Base-by-base conservation (phyloP, 495 filamentous ascomycete species). In the Chaetomium fimeti region DNA sequence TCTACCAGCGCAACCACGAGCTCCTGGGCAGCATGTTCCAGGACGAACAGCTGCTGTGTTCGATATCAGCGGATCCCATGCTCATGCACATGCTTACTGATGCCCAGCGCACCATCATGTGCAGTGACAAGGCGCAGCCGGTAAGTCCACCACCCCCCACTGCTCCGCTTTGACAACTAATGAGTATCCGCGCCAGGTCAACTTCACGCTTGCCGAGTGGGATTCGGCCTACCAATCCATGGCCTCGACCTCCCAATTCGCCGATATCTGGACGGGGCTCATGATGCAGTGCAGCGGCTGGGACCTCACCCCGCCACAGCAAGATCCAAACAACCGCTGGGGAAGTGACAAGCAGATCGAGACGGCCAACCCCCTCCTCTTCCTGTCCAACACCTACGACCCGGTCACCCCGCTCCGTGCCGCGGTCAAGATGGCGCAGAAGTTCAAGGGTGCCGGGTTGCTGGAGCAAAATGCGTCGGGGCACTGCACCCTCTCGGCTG, bases 311-410 rank as follows among this genome's bases (percentile, higher is more conserved):
- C 9, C 20, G 13, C 27, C 57, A 7, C n/a, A 43, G 5, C 42
- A 18, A 28, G 15, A 13, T 16, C 20, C 47, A 16, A 12, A 13
- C 15, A 11, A 20, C 18, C 61, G 48, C 18, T 63, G 54, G 65
- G 2, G 38, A 0, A 3, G 25, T 4, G 16, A 24, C 13, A 57
- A 42, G 5, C 68, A 73, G 18, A 78, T 82, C 63, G 68, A 79
- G 18, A 87, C 84, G 5, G 75, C 80, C 0, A 81, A 84, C 65
- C 87, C 86, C 0, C 67, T 90, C 40, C 74, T 90, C 15, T 83
- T 90, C 60, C 71, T 89, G 2, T 82, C 79, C 56, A 88, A 84
- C 68, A 79, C 76, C 0, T 72, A 81, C 16, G 86, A 90, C 57
- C 87, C 87, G 0, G 85, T 88, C 38, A 87, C 84, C 0, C 81